Evolutionary conservation across 75 land plant species (phyloP).

Genomic region (Chamaecyparis obtusa): DNA sequence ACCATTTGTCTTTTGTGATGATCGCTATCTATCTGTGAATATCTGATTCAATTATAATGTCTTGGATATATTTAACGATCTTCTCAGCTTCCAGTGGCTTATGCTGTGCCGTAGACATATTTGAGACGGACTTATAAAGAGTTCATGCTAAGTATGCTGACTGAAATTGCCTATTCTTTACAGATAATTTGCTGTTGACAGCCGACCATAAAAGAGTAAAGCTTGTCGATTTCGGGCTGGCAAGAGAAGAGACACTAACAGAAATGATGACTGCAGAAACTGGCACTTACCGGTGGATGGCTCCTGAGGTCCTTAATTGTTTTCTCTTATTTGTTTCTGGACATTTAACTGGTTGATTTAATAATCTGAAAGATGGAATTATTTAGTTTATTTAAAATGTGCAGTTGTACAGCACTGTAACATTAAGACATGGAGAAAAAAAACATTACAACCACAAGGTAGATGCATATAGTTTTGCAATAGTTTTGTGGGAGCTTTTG

Average conservation of each 20-base stretch:
- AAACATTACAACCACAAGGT: constrained; percentile 88
- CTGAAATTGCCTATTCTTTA: neutral
- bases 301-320: constrained; percentile 49
- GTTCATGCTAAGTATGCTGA: neutral
- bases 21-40: neutral
- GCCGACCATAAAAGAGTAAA: constrained; percentile 83
- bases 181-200: constrained; percentile 75
- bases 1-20: neutral
- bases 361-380: neutral
- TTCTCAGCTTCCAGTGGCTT: neutral
- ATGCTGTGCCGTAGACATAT: neutral
- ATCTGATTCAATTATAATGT: neutral
- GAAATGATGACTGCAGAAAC: constrained; percentile 99
- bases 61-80: neutral
- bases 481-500: constrained; percentile 85
- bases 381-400: constrained; percentile 5
- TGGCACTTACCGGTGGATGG: constrained; percentile 90
- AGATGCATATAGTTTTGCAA: constrained; percentile 87
- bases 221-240: constrained; percentile 85
- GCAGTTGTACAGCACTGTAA: constrained; percentile 82
- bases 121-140: neutral
- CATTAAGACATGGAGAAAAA: constrained; percentile 87
- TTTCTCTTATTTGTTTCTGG: neutral
- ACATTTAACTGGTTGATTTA: neutral
- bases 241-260: constrained; percentile 85